Evolutionary conservation across 192 early-diverging fungal species (phyloP).

Genomic region (Backusella tuberculispora): DNA sequence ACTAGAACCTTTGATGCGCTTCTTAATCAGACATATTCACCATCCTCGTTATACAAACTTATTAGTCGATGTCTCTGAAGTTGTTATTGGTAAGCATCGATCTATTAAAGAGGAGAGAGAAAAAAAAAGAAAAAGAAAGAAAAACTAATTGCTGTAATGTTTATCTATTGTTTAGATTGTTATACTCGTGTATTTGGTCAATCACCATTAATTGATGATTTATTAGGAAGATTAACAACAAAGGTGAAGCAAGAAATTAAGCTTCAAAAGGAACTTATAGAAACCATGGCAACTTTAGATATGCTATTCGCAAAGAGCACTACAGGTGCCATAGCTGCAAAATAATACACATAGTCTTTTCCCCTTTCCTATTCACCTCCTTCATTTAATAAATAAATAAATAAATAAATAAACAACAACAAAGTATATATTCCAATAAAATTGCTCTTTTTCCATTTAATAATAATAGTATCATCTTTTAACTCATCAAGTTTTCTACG

Average conservation of each 20-base stretch:
- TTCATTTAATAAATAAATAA: conserved; percentile 9
- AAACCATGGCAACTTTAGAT: conserved; percentile 84
- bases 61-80: conserved; percentile 78
- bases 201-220: conserved; percentile 80
- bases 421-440: neutral
- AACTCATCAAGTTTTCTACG: too few species aligned
- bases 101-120: neutral
- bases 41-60: conserved; percentile 79
- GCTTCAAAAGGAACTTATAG: conserved; percentile 75
- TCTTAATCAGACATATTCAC: conserved; percentile 79
- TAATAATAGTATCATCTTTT: too few species aligned
- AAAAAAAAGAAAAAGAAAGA: too few species aligned
- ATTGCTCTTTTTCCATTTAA: too few species aligned
- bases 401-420: too few species aligned
- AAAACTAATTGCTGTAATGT: neutral
- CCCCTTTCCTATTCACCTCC: too few species aligned
- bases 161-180: conserved; percentile 62
- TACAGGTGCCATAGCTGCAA: conserved; percentile 16
- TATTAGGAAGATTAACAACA: conserved; percentile 63
- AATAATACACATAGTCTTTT: neutral
- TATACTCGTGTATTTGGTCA: conserved; percentile 82
- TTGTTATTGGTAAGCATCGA: conserved; percentile 65
- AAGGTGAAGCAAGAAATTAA: conserved; percentile 83
- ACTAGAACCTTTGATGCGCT: conserved; percentile 82
- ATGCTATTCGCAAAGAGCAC: conserved; percentile 68